Base-by-base conservation (phyloP, 1,284 basidiomycete genomes). In the Marasmius sp. region DNA sequence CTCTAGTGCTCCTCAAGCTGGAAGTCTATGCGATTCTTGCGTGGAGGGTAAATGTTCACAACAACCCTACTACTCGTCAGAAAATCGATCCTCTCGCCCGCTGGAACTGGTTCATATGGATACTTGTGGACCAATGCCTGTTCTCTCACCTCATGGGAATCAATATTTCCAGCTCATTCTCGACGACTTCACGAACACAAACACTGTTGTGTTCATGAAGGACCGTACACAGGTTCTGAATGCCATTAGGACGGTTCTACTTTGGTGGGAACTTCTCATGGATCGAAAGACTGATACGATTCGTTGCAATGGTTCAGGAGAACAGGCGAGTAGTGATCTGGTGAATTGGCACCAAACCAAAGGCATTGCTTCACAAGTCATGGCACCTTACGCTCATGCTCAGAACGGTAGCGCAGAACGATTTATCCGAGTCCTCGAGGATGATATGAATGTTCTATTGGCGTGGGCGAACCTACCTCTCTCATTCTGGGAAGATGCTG, bases 391-490 rank as follows among this genome's bases (percentile, higher is more conserved):
- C 64, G 67, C 69, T 1, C 72, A 73, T 54, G 61, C 67, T 11
- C 69, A 74, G 58, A 77, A 77, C 63, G 73, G 77, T 0, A 71
- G 72, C 18, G 67, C 68, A 8, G 74, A 79, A 60, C n/a, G n/a
- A n/a, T n/a, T n/a, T n/a, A n/a, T n/a, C n/a, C n/a, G n/a, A n/a
- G n/a, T n/a, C n/a, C n/a, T n/a, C n/a, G n/a, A n/a, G n/a, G n/a
- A n/a, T n/a, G n/a, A n/a, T n/a, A n/a, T n/a, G n/a, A n/a, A n/a
- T n/a, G n/a, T n/a, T n/a, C n/a, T n/a, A n/a, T n/a, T n/a, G n/a
- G n/a, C n/a, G n/a, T n/a, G n/a, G n/a, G n/a, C n/a, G n/a, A n/a
- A n/a, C n/a, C n/a, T n/a, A n/a, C n/a, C n/a, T n/a, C n/a, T n/a
- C n/a, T n/a, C n/a, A n/a, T n/a, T n/a, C n/a, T n/a, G n/a, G n/a